Evolutionary conservation across 305 asterid genomes (phyloP).

Genomic region (Rubia balearica): DNA sequence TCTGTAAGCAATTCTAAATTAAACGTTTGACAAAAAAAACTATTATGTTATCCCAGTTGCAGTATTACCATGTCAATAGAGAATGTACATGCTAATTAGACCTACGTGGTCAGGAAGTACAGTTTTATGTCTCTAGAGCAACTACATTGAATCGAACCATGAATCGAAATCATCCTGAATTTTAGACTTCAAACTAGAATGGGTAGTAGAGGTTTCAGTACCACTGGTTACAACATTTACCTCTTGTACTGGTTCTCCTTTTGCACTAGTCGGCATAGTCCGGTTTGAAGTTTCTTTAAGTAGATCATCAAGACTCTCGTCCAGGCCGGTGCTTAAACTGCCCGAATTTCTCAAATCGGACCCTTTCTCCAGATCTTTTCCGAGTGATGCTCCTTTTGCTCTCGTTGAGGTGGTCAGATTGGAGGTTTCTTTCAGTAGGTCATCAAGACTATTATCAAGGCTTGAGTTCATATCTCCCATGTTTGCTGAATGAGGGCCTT

Average conservation of each 20-base stretch:
- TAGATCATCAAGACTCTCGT: conserved; percentile 47
- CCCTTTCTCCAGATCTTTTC: conserved; percentile 13
- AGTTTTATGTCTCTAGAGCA: not conserved
- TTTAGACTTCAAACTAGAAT: conserved; percentile 41
- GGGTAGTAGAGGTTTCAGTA: conserved; percentile 18
- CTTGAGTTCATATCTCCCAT: conserved; percentile 10
- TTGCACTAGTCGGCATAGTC: conserved; percentile 19
- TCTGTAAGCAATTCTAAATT: not conserved
- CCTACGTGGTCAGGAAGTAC: not conserved
- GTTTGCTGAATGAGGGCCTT: conserved; percentile 17
- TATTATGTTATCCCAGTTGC: not conserved
- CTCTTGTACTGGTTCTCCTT: conserved; percentile 16
- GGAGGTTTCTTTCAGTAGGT: conserved; percentile 55
- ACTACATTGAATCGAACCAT: conserved; percentile 73
- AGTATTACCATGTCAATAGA: not conserved
- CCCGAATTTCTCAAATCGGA: conserved; percentile 13
- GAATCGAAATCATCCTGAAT: conserved; percentile 65
- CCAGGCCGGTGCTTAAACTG: conserved; percentile 18
- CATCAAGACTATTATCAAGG: conserved; percentile 46
- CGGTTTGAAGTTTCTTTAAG: conserved; percentile 46
- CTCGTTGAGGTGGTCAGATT: conserved; percentile 19
- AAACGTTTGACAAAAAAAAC: not conserved
- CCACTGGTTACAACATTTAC: conserved; percentile 17
- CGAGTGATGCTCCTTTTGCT: conserved; percentile 12
- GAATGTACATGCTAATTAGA: conserved; percentile 4